These are phyloP conservation scores for Colletotrichum sp. DNA, from an alignment of 2,329 filamentous ascomycete species.

Conservation along the genomic window DNA sequence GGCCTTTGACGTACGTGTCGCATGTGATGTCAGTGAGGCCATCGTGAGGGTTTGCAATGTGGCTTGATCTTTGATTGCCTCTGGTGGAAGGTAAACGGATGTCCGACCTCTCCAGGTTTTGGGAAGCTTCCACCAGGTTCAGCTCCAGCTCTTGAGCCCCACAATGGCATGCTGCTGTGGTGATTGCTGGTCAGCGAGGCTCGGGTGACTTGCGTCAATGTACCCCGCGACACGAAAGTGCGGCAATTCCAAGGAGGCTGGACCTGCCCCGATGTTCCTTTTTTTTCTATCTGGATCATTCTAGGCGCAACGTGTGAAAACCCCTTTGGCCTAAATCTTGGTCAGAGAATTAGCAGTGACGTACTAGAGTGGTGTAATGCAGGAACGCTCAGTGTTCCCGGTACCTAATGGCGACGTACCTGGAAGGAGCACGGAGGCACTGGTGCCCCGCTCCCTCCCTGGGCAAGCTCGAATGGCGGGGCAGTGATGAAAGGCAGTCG, in stretches of 20 bases:
- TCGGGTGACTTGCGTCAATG: neutral
- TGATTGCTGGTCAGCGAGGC: neutral
- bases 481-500: slow-evolving; percentile 21
- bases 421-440: slow-evolving; percentile 3
- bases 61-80: neutral
- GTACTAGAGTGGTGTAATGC: slow-evolving; percentile 15
- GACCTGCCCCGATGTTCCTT: neutral
- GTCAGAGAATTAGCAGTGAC: slow-evolving; percentile 14
- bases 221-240: neutral
- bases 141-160: neutral
- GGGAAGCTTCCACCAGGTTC: neutral
- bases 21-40: slow-evolving; percentile 8
- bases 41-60: slow-evolving; percentile 1
- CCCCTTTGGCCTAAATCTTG: slow-evolving; percentile 11
- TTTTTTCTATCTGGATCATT: slow-evolving; percentile 13
- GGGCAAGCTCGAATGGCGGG: slow-evolving; percentile 20
- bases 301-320: slow-evolving; percentile 16
- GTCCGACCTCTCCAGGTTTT: neutral
- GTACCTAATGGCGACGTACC: slow-evolving; percentile 16
- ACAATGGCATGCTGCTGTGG: neutral
- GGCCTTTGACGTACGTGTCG: neutral
- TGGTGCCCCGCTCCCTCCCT: slow-evolving; percentile 16
- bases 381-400: slow-evolving; percentile 19
- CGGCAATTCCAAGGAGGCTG: neutral
- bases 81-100: neutral